These are phyloP conservation scores for Silene coronaria DNA, from an alignment of 179 eudicot genomes.

Conservation along the genomic window DNA sequence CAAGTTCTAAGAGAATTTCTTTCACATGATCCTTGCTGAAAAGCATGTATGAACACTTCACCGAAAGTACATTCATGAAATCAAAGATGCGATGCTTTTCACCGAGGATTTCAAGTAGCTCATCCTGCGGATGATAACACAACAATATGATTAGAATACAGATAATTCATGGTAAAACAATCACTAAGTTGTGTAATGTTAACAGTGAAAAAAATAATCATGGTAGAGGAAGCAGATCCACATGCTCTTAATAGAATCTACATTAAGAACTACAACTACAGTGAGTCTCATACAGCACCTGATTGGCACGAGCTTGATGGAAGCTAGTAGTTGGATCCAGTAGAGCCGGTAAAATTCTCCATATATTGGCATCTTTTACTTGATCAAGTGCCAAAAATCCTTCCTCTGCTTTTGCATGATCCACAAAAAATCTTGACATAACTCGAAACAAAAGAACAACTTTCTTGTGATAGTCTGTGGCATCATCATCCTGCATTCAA, in stretches of 20 bases:
- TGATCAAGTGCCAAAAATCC: slow-evolving; percentile 80
- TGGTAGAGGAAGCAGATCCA: not conserved
- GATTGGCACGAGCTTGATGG: slow-evolving; percentile 47
- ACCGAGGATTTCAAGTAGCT: slow-evolving; percentile 72
- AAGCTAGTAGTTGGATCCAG: slow-evolving; percentile 68
- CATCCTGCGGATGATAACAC: slow-evolving; percentile 50
- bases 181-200: not conserved
- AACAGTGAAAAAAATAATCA: not conserved
- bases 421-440: slow-evolving; percentile 84
- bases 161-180: slow-evolving; percentile 1
- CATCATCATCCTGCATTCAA: slow-evolving; percentile 65
- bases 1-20: slow-evolving; percentile 62
- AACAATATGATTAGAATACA: not conserved
- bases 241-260: slow-evolving; percentile 1
- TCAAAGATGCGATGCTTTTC: slow-evolving; percentile 73
- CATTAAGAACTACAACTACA: not conserved
- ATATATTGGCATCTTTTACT: slow-evolving; percentile 73
- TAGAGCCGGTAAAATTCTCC: slow-evolving; percentile 59
- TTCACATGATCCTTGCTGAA: slow-evolving; percentile 93
- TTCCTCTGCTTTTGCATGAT: slow-evolving; percentile 80
- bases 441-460: slow-evolving; percentile 55
- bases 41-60: slow-evolving; percentile 83
- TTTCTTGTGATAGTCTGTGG: slow-evolving; percentile 62
- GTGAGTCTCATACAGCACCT: slow-evolving; percentile 36
- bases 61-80: slow-evolving; percentile 62